A percentile compares a stretch with the other conserved stretches of the same genome.
phyloP scores from a whole-genome alignment of 805 yeast genomes.

The Lipomyces sp. region DNA sequence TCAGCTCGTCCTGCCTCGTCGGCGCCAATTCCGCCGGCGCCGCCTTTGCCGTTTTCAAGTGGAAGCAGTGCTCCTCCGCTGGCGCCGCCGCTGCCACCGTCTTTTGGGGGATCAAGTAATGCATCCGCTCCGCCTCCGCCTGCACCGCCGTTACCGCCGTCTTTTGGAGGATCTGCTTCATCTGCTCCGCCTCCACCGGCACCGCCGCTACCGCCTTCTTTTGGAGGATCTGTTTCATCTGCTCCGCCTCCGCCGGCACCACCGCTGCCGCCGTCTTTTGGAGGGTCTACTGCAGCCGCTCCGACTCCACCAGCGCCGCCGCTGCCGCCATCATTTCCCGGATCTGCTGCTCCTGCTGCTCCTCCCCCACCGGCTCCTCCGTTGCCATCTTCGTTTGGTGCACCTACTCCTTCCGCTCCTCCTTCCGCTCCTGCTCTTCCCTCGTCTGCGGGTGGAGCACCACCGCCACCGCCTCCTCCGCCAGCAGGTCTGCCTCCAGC shows the following conservation, averaged over 20 bases:
- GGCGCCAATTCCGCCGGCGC: constrained; percentile 21
- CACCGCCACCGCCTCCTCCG: constrained; percentile 18
- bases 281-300: constrained; percentile 4
- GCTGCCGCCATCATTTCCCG: not conserved
- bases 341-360: constrained; percentile 1
- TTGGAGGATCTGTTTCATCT: not conserved
- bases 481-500: constrained; percentile 34
- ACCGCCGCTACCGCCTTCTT: constrained; percentile 8
- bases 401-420: constrained; percentile 7
- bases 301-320: constrained; percentile 13
- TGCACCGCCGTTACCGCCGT: not conserved
- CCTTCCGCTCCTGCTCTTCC: constrained; percentile 7
- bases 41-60: constrained; percentile 21
- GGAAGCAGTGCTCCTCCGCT: constrained; percentile 7
- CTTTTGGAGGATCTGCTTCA: constrained; percentile 6
- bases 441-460: constrained; percentile 5
- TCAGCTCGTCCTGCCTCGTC: constrained; percentile 5
- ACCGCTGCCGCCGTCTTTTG: not conserved
- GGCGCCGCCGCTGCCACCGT: constrained; percentile 7
- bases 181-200: constrained; percentile 8
- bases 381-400: not conserved
- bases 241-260: not conserved
- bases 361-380: not conserved
- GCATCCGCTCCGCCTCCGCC: not conserved
- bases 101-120: not conserved